These are phyloP conservation scores for Fulvia fulva DNA, from an alignment of 2,329 filamentous ascomycete genomes.

Conservation along the genomic window DNA sequence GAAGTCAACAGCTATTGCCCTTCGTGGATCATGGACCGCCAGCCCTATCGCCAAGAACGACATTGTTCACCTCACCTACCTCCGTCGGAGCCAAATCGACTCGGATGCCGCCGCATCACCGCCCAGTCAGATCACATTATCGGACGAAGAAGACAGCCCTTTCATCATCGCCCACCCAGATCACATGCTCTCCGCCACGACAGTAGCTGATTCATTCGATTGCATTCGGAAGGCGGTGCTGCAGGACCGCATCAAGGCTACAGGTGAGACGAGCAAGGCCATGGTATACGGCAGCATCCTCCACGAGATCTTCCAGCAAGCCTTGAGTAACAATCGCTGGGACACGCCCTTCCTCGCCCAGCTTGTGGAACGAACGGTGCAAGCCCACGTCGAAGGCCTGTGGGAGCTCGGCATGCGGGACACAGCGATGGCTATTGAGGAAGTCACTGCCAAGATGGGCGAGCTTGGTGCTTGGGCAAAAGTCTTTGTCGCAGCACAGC, in stretches of 20 bases:
- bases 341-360: conserved; percentile 62
- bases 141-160: conserved; percentile 61
- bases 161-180: conserved; percentile 92
- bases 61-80: conserved; percentile 69
- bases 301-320: conserved; percentile 92
- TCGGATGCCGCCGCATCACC: conserved; percentile 14
- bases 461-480: conserved; percentile 80
- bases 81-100: conserved; percentile 57
- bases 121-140: conserved; percentile 68
- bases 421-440: conserved; percentile 67
- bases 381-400: conserved; percentile 79
- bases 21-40: conserved; percentile 83
- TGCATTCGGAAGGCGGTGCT: conserved; percentile 88
- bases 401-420: conserved; percentile 76
- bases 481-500: conserved; percentile 68
- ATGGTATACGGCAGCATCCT: conserved; percentile 90
- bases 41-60: conserved; percentile 68
- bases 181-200: conserved; percentile 89
- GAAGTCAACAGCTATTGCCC: conserved; percentile 62
- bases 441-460: conserved; percentile 77
- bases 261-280: conserved; percentile 71
- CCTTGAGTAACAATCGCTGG: conserved; percentile 79
- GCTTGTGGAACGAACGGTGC: conserved; percentile 65
- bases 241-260: conserved; percentile 91
- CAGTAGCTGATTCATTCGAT: conserved; percentile 92